These are phyloP conservation scores for Lumnitzera racemosa DNA, from an alignment of 345 rosid species.

Conservation along the genomic window DNA sequence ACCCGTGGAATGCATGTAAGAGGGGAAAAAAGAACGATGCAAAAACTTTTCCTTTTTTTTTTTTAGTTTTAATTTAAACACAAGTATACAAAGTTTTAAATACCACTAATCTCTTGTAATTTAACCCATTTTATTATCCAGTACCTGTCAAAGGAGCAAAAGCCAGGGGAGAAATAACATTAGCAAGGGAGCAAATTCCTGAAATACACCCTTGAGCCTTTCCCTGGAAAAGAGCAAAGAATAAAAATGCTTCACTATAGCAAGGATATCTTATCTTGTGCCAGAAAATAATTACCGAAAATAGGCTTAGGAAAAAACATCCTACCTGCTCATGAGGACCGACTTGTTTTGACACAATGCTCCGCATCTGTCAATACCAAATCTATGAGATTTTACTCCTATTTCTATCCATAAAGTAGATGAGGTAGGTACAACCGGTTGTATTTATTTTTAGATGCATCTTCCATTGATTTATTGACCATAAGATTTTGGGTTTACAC, in stretches of 20 bases:
- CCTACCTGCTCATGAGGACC: slow-evolving; percentile 72
- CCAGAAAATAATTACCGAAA: no score
- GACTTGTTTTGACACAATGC: slow-evolving; percentile 86
- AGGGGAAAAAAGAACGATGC: no score
- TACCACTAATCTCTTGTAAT: background rate
- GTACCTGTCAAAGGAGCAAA: slow-evolving; percentile 89
- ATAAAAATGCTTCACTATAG: no score
- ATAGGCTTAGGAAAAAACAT: no score
- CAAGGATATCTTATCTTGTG: no score
- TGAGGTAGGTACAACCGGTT: no score
- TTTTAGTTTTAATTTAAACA: background rate
- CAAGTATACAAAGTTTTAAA: background rate
- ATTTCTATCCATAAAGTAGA: no score
- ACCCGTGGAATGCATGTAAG: no score
- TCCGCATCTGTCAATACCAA: slow-evolving; percentile 48
- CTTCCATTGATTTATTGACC: no score
- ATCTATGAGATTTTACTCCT: background rate
- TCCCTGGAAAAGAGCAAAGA: slow-evolving; percentile 40
- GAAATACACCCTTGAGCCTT: slow-evolving; percentile 90
- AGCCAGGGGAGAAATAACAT: slow-evolving; percentile 57
- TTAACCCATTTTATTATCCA: no score
- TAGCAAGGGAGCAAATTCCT: slow-evolving; percentile 68
- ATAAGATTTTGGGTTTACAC: background rate
- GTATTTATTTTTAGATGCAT: no score
- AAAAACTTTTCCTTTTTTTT: no score